Base-by-base conservation (phyloP, 345 rosid genomes). In the Litchi chinensis region DNA sequence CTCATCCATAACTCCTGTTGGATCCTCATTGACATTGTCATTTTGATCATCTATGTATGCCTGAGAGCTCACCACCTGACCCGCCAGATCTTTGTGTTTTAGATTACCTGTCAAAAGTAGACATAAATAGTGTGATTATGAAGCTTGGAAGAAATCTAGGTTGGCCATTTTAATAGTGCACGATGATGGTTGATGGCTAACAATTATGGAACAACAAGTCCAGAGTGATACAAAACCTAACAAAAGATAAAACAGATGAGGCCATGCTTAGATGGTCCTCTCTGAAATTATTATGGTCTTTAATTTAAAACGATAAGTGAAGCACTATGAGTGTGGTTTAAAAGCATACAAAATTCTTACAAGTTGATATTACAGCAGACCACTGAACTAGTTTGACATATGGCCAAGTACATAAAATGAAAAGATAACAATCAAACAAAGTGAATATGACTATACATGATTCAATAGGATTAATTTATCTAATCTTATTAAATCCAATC, bases 31-130 rank as follows among this genome's bases (percentile, higher is more conserved):
- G n/a, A 63, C 72, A 70, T 78, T 57, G 48, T 78, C 80, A 46
- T 66, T 79, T 60, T 26, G 81, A 71, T 82, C 91, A 19, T 90
- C 94, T 18, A 80, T 72, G 70, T 94, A 94, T 44, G 87, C 94
- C 84, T 94, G 97, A 40, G 98, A 94, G 83, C 98, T 90, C 81
- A 94, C 92, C 71, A 92, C 89, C 81, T 91, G 92, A 67, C 98
- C 98, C 0, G 83, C 85, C 80, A 92, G 83, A 81, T 94, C 97
- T 81, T 94, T 94, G 83, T 94, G 98, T 84, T 94, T 94, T 74
- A 92, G 85, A 80, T 92, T 93, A 60, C 98, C 98, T 91, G 89
- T 79, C 77, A 83, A 76, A 65, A 82, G 60, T 67, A 68, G 5
- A 50, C 32, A 75, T 22, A 11, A 12, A 75, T 15, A 18, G 19